phyloP scores from a whole-genome alignment of 106 monocot species.

The Apostasia shenzhenica region DNA sequence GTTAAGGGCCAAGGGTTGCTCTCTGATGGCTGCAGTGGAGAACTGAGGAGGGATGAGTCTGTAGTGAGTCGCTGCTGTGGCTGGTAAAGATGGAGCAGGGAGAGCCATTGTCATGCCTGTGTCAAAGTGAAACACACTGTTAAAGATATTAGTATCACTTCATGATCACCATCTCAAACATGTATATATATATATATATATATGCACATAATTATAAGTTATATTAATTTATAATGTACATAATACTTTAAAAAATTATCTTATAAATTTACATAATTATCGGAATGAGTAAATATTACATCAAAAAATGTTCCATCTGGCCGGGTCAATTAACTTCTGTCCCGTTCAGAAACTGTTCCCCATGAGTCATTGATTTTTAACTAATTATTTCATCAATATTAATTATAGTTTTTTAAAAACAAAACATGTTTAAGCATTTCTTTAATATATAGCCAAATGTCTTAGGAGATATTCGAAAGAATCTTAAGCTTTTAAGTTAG shows the following conservation, averaged over 20 bases:
- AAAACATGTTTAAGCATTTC: no score
- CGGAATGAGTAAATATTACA: not conserved
- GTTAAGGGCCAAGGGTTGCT: slow-evolving; percentile 61
- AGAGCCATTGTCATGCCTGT: slow-evolving; percentile 62
- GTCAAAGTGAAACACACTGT: slow-evolving; percentile 46
- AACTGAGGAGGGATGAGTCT: slow-evolving; percentile 42
- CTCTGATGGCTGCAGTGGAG: slow-evolving; percentile 19
- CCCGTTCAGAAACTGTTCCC: no score
- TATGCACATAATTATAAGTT: not conserved
- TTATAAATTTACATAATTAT: not conserved
- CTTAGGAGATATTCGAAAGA: no score
- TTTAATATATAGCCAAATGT: no score
- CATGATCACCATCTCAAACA: not conserved
- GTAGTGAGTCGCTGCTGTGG: slow-evolving; percentile 35
- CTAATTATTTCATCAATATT: no score
- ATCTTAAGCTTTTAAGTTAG: no score
- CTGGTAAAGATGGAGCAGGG: slow-evolving; percentile 37
- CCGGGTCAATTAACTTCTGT: no score
- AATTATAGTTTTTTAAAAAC: no score
- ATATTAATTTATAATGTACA: not conserved
- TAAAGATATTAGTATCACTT: slow-evolving; percentile 33
- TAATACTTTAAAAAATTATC: not conserved
- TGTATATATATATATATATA: not conserved
- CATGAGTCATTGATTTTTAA: no score
- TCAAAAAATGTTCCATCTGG: not conserved